Base-by-base conservation (phyloP, 2,329 filamentous ascomycete genomes). In the Phialophora macrospora region DNA sequence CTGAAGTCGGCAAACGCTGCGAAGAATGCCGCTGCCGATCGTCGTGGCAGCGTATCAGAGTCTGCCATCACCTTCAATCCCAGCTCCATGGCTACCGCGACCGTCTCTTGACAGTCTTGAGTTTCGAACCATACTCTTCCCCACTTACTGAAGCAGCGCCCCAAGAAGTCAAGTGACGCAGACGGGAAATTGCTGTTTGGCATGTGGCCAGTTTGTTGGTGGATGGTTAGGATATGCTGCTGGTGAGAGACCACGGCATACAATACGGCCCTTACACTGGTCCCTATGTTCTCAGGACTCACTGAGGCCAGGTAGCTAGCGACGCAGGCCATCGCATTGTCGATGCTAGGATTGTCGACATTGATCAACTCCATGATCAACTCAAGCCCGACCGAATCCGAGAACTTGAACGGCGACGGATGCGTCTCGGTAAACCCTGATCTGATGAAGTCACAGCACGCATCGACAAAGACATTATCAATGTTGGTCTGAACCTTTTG, bases 21-120 rank as follows among this genome's bases (percentile, higher is more conserved):
- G 76, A 80, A 81, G 68, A 81, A 82, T 38, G 75, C 72, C 38
- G 79, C 77, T 4, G 79, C 77, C 30, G 80, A 79, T 20, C 80
- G 79, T n/a, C 81, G 77, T n/a, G 80, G 79, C 14, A 82, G 74
- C 9, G 79, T 78, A 44, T 82, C 80, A 0, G 77, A 74, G 9
- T 79, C 74, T 51, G 76, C 76, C 44, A 81, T 72, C 17, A 77
- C 74, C 22, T 76, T 68, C n/a, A 80, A 74, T 4, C 76, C 78
- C 64, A 81, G 79, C 26, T 79, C 75, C 12, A 81, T 66, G 9
- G 80, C 74, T 2, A 76, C 73, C 14, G 72, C 73, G 14, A 78
- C 72, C 4, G 76, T 72, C 22, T 74, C 56, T 28, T 64, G 55
- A 26, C 63, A 62, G 17, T 71, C 71, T 14, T 73, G 74, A 34